Evolutionary conservation across 1,284 basidiomycete species (phyloP).

Genomic region (Exobasidium cylindrosporum): DNA sequence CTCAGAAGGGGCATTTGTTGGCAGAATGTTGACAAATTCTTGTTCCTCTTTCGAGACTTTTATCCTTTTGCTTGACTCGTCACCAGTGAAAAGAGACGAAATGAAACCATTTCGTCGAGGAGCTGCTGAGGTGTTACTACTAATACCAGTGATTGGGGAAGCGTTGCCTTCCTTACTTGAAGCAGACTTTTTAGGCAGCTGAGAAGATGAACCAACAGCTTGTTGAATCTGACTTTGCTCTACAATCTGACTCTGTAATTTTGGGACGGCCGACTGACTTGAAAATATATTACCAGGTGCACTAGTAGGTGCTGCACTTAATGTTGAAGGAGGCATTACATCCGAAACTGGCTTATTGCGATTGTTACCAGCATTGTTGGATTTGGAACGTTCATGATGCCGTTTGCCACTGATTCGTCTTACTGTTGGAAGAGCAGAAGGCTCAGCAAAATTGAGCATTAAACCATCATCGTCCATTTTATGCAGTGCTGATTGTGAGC

Average conservation of each 20-base stretch:
- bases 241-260: neutral
- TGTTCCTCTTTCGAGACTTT: neutral
- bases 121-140: neutral
- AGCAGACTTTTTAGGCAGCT: neutral
- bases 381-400: neutral
- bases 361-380: neutral
- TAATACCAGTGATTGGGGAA: constrained; percentile 3
- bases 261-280: neutral
- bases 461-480: constrained; percentile 50
- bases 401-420: neutral
- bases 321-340: neutral
- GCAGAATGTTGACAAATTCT: constrained; percentile 2
- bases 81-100: constrained; percentile 24
- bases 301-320: neutral
- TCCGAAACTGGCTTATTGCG: neutral
- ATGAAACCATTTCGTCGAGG: constrained; percentile 16
- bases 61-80: neutral
- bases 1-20: constrained; percentile 46
- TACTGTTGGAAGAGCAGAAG: constrained; percentile 2
- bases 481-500: neutral
- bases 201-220: neutral
- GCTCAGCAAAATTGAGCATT: constrained; percentile 50
- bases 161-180: neutral
- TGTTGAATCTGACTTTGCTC: neutral
- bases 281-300: neutral